Evolutionary conservation across 768 basidiomycete genomes (phyloP).

Genomic region (Sarcodon aspratus): DNA sequence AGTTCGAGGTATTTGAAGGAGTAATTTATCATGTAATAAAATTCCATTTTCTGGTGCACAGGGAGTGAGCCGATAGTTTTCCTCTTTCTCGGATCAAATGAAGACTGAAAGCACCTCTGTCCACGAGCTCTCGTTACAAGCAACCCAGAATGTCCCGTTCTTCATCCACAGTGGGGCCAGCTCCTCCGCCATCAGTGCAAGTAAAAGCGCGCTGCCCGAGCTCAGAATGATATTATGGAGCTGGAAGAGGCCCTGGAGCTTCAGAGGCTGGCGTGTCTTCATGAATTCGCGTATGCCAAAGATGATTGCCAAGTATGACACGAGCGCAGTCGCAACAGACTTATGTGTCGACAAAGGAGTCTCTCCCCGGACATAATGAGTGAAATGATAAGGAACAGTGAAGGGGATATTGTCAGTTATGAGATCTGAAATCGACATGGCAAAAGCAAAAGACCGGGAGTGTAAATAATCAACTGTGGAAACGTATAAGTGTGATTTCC

Average conservation of each 20-base stretch:
- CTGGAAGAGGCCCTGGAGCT: conserved; percentile 79
- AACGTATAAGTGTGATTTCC: too few relatives aligned
- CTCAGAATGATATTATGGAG: conserved; percentile 86
- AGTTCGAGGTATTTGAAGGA: conserved; percentile 97
- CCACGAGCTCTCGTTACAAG: conserved; percentile 75
- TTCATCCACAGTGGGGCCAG: conserved; percentile 70
- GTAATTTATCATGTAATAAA: conserved; percentile 99
- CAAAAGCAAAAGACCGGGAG: conserved; percentile 12
- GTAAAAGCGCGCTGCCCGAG: conserved; percentile 70
- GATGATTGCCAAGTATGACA: conserved; percentile 77
- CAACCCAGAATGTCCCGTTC: conserved; percentile 59
- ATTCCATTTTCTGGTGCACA: conserved; percentile 62
- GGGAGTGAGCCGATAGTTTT: not conserved
- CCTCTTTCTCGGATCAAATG: not conserved
- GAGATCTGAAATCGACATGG: conserved; percentile 70
- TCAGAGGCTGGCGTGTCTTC: conserved; percentile 62
- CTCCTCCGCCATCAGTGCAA: conserved; percentile 88
- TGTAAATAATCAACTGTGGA: conserved; percentile 12
- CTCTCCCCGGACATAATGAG: conserved; percentile 56
- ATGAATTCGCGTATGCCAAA: conserved; percentile 80
- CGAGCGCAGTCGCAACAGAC: conserved; percentile 59
- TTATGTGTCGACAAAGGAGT: conserved; percentile 74
- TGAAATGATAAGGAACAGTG: conserved; percentile 44
- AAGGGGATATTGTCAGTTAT: conserved; percentile 45
- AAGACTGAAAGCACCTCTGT: conserved; percentile 54